Conservation (phyloP, 345 rosid species). For the Lepidium sativum region DNA sequence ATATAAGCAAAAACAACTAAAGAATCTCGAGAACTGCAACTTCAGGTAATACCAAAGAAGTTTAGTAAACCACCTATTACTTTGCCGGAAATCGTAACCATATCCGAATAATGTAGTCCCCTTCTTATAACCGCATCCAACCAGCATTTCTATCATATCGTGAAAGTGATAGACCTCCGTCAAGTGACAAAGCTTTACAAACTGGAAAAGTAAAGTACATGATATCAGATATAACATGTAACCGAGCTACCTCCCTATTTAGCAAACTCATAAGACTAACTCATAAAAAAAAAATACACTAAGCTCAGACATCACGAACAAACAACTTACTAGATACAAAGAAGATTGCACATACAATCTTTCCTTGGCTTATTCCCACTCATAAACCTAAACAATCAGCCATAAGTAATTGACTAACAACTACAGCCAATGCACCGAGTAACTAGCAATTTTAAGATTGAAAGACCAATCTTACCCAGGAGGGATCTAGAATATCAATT, state of each 20-base stretch:
- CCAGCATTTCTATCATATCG: constrained; percentile 80
- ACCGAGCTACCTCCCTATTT: neutral
- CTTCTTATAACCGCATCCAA: constrained; percentile 64
- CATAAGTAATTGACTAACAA: neutral
- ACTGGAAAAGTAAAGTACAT: constrained; percentile 35
- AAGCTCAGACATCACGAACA: neutral
- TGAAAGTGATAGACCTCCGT: constrained; percentile 78
- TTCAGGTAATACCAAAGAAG: neutral
- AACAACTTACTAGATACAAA: neutral
- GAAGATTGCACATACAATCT: neutral
- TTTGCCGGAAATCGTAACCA: constrained; percentile 92
- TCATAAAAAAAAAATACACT: neutral
- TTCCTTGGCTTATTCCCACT: neutral
- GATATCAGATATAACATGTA: neutral
- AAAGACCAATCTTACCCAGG: constrained; percentile 40
- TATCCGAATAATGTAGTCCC: constrained; percentile 80
- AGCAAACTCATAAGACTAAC: neutral
- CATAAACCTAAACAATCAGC: neutral
- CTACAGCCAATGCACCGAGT: neutral
- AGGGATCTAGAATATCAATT: constrained; percentile 78
- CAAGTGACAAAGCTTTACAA: constrained; percentile 51
- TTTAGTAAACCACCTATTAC: constrained; percentile 49
- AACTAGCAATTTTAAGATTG: neutral
- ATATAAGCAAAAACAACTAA: neutral
- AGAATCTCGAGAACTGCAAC: neutral